phyloP scores from a whole-genome alignment of 2,329 filamentous ascomycete species.

The Exophiala lecanii-corni region DNA sequence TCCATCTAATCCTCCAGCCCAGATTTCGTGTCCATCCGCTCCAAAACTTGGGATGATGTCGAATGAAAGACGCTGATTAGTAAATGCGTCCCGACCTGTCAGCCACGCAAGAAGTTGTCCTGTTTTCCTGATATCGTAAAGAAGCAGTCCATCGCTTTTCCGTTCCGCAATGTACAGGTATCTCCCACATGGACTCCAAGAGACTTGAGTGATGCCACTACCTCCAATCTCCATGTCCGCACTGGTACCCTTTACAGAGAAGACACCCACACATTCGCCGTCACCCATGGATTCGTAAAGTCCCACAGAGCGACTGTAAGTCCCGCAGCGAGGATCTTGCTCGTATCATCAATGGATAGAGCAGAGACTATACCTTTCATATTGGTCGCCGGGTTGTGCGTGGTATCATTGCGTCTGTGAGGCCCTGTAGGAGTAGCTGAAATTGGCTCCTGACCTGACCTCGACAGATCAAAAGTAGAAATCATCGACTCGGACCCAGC shows the following conservation, averaged over 20 bases:
- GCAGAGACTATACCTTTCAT: slow-evolving; percentile 55
- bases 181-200: slow-evolving; percentile 54
- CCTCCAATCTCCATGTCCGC: slow-evolving; percentile 42
- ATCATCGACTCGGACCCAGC: slow-evolving; percentile 53
- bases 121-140: slow-evolving; percentile 58
- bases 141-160: slow-evolving; percentile 49
- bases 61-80: slow-evolving; percentile 54
- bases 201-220: slow-evolving; percentile 51
- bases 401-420: slow-evolving; percentile 11
- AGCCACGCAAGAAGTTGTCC: slow-evolving; percentile 49
- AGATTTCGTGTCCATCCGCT: slow-evolving; percentile 47
- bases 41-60: slow-evolving; percentile 41
- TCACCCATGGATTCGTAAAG: slow-evolving; percentile 50
- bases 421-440: slow-evolving; percentile 45
- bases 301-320: slow-evolving; percentile 52
- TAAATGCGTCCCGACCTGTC: slow-evolving; percentile 40
- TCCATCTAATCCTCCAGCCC: slow-evolving; percentile 57
- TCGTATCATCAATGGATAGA: slow-evolving; percentile 41
- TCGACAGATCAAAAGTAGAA: slow-evolving; percentile 52
- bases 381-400: slow-evolving; percentile 27
- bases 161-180: slow-evolving; percentile 58
- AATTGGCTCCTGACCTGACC: slow-evolving; percentile 45
- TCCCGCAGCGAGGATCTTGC: slow-evolving; percentile 54
- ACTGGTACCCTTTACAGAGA: slow-evolving; percentile 41
- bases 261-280: slow-evolving; percentile 49